A percentile compares a stretch with the other conserved stretches of the same genome.
phyloP scores from a whole-genome alignment of 495 filamentous ascomycete genomes.

The Trichoderma asperelloides region DNA sequence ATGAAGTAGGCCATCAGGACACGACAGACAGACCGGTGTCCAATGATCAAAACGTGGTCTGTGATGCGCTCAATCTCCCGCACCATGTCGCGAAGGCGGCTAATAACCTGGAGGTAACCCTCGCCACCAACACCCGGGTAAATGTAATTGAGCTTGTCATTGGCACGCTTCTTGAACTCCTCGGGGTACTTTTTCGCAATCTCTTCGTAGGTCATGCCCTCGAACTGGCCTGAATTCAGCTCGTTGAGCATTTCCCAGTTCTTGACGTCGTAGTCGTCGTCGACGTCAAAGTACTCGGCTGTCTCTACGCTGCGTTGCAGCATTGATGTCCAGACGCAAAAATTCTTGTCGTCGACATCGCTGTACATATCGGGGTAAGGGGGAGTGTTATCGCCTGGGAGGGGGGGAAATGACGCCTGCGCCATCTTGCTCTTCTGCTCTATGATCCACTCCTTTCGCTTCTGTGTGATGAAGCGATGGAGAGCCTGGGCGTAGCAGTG shows the following conservation, averaged over 20 bases:
- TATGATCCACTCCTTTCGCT: conserved; percentile 67
- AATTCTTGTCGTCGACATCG: conserved; percentile 67
- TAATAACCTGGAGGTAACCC: conserved; percentile 94
- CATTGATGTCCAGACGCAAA: conserved; percentile 98
- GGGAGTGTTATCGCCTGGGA: conserved; percentile 81
- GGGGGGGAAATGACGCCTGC: conserved; percentile 67
- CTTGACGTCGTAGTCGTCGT: conserved; percentile 97
- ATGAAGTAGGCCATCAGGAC: conserved; percentile 95
- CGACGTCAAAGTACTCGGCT: conserved; percentile 73
- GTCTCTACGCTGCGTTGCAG: conserved; percentile 78
- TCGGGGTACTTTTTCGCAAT: conserved; percentile 65
- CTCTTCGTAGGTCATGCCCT: conserved; percentile 89
- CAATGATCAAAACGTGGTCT: conserved; percentile 85
- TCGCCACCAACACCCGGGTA: conserved; percentile 95
- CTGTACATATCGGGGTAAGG: conserved; percentile 77
- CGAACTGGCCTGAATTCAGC: conserved; percentile 82
- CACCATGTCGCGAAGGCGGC: conserved; percentile 88
- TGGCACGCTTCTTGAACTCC: conserved; percentile 64
- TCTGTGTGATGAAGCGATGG: conserved; percentile 64
- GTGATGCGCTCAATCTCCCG: conserved; percentile 95
- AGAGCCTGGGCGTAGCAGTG: conserved; percentile 62
- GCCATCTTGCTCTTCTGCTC: conserved; percentile 65
- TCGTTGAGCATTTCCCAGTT: conserved; percentile 98
- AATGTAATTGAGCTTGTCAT: conserved; percentile 83
- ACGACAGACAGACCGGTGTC: conserved; percentile 80